These are phyloP conservation scores for Aspergillus pseudonomiae DNA, from an alignment of 2,329 filamentous ascomycete genomes.

Conservation along the genomic window DNA sequence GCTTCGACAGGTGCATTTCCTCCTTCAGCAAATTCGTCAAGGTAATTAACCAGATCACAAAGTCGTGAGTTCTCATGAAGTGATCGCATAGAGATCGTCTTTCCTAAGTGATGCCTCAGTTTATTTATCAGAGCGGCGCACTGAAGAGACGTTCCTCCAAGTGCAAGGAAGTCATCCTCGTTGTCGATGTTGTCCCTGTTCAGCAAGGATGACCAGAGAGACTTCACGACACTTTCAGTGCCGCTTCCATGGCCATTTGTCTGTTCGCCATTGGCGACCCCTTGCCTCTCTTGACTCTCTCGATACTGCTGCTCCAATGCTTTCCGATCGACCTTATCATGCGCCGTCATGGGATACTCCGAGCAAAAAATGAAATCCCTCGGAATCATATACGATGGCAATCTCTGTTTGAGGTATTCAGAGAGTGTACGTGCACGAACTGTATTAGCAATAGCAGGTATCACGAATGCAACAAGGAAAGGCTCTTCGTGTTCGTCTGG, in stretches of 20 bases:
- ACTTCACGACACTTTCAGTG: background rate
- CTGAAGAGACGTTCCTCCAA: slow-evolving; percentile 15
- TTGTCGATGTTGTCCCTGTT: slow-evolving; percentile 1
- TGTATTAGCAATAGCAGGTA: slow-evolving; percentile 3
- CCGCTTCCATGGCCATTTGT: background rate
- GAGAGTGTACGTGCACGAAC: slow-evolving; percentile 55
- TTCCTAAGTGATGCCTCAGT: slow-evolving; percentile 2
- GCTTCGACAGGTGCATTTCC: slow-evolving; percentile 12
- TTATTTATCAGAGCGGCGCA: slow-evolving; percentile 9
- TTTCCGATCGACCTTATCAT: slow-evolving; percentile 62
- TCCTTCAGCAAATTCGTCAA: slow-evolving; percentile 9
- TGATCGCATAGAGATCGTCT: slow-evolving; percentile 12
- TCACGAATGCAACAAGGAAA: slow-evolving; percentile 14
- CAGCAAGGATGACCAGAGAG: slow-evolving; percentile 12
- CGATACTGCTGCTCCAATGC: slow-evolving; percentile 18
- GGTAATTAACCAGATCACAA: slow-evolving; percentile 1
- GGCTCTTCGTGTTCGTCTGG: background rate
- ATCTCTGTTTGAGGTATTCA: slow-evolving; percentile 66
- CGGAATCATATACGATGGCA: slow-evolving; percentile 72
- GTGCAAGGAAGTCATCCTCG: slow-evolving; percentile 12
- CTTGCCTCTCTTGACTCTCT: background rate
- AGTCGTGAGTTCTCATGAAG: slow-evolving; percentile 8
- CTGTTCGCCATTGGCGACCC: background rate
- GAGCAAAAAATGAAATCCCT: slow-evolving; percentile 67
- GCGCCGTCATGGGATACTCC: slow-evolving; percentile 69